Evolutionary conservation across 805 yeast genomes (phyloP), one percentile per base, ranked within the genome.

Genomic region (Candida odintsovae): DNA sequence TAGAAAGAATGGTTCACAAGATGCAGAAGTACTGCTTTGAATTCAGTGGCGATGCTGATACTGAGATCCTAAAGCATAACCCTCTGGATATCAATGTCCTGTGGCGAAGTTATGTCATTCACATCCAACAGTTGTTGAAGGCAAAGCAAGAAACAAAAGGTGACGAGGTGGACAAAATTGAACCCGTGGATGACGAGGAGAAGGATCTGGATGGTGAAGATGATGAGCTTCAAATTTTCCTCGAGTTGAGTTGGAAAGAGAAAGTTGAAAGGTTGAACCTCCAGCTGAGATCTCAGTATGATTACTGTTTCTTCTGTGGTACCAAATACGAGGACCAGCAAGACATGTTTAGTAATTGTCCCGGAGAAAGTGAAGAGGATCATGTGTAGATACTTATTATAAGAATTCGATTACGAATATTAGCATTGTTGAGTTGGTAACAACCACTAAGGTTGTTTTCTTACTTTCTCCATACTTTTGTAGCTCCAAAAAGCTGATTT

Each of bases 271-370:
- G 60, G n/a, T 53, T 76, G 9, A 58, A 72, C 26, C 52, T 55
- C 6, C 72, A 70, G 48, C 55, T 77, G 22, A 59, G 82, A 29
- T 51, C 65, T 1, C 62, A 59, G 12, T 68, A 69, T 46, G 50
- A 58, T 47, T 79, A 71, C 53, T 78, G 84, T 53, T 73, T 62
- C 54, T 78, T 67, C 59, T 78, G 84, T 58, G 82, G 82, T 1
- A 55, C 58, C 3, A 50, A 51, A 29, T 78, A 64, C 52, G 57
- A 58, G 1, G 62, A 60, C 46, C 64, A 61, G 42, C 50, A 54
- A 1, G 81, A 77, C 25, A 50, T 78, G 19, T 62, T 47, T 15
- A 53, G 57, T 15, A 58, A 64, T 43, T 79, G 84, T 55, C 83
- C 83, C 3, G 84, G 84, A 1, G 45, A 58, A 1, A 49, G 53